Evolutionary conservation across 192 early-diverging fungal genomes (phyloP).

Genomic region (Umbelopsis ramanniana): DNA sequence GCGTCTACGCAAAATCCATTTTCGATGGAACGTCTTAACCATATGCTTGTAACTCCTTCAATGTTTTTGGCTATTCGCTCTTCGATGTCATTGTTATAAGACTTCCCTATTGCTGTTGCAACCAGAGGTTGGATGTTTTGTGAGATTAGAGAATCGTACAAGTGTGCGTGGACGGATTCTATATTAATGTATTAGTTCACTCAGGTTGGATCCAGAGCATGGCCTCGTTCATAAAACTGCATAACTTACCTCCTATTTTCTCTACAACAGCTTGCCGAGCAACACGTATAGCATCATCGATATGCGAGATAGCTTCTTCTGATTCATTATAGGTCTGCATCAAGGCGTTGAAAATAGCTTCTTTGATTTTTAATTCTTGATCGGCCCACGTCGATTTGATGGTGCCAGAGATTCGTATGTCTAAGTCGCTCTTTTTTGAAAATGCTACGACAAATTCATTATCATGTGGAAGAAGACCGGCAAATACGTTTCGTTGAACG

Average conservation of each 20-base stretch:
- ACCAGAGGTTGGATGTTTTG: slow-evolving; percentile 1
- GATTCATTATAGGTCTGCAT: not conserved
- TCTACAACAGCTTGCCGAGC: slow-evolving; percentile 11
- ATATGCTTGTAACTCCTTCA: not conserved
- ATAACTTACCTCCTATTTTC: slow-evolving; percentile 1
- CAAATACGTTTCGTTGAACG: slow-evolving; percentile 12
- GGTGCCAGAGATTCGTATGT: not conserved
- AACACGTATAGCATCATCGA: not conserved
- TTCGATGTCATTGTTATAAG: not conserved
- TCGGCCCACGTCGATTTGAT: slow-evolving; percentile 4
- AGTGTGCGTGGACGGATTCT: not conserved
- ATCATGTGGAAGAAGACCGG: not conserved
- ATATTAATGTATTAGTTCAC: not conserved
- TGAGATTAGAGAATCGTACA: not conserved
- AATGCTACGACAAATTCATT: slow-evolving; percentile 7
- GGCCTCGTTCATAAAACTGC: not conserved
- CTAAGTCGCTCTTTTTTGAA: not conserved
- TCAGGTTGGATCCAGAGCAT: not conserved
- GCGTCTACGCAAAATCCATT: slow-evolving; percentile 10
- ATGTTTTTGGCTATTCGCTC: slow-evolving; percentile 6
- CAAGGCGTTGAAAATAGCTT: not conserved
- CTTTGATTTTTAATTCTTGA: not conserved
- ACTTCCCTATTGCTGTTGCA: slow-evolving; percentile 2
- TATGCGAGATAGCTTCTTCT: not conserved
- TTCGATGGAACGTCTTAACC: not conserved